Conservation (phyloP, 768 basidiomycete species). For the Boletus barrowsii region DNA sequence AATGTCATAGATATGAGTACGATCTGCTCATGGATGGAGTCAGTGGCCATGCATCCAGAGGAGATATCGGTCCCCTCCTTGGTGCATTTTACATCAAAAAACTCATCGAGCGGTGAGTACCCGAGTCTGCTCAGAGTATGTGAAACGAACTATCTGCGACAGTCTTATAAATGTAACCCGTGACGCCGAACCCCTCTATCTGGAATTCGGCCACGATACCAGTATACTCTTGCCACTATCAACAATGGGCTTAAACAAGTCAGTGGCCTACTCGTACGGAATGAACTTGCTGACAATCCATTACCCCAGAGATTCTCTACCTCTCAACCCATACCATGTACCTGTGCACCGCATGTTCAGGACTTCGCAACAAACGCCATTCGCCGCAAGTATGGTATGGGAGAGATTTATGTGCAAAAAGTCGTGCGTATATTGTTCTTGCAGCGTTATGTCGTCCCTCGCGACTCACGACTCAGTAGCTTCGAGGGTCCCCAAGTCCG, state of each 20-base stretch:
- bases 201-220: slow-evolving; percentile 44
- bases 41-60: slow-evolving; percentile 34
- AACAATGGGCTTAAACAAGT: slow-evolving; percentile 38
- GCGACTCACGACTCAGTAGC: slow-evolving; percentile 10
- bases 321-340: slow-evolving; percentile 29
- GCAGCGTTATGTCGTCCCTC: neutral
- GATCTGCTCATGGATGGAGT: slow-evolving; percentile 38
- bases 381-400: slow-evolving; percentile 44
- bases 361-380: slow-evolving; percentile 41
- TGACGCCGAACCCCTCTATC: slow-evolving; percentile 32
- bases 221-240: slow-evolving; percentile 39
- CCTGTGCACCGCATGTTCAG: slow-evolving; percentile 33
- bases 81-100: slow-evolving; percentile 39
- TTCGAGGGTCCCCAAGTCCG: slow-evolving; percentile 38
- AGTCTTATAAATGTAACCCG: slow-evolving; percentile 37
- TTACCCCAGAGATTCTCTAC: slow-evolving; percentile 29
- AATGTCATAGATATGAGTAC: slow-evolving; percentile 34
- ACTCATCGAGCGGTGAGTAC: slow-evolving; percentile 37
- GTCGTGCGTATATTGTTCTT: slow-evolving; percentile 23
- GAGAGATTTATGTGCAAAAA: slow-evolving; percentile 38
- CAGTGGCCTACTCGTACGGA: neutral
- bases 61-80: slow-evolving; percentile 34
- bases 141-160: neutral
- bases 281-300: neutral
- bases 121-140: neutral